phyloP scores from a whole-genome alignment of 2,329 filamentous ascomycete genomes.

The Aspergillus luchuensis region DNA sequence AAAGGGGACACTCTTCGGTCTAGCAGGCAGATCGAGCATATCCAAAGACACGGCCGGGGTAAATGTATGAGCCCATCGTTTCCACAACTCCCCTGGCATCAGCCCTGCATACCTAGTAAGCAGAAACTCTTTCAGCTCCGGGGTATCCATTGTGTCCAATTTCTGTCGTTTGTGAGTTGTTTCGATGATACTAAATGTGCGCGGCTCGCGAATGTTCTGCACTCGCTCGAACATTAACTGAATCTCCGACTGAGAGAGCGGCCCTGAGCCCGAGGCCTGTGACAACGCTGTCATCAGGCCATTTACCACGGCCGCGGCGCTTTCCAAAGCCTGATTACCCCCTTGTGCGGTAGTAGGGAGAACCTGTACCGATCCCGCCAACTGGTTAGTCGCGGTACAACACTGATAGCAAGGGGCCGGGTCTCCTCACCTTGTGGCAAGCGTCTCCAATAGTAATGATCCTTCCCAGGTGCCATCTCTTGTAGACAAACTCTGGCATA shows the following conservation, averaged over 20 bases:
- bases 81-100: background rate
- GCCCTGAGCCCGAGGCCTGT: background rate
- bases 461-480: conserved; percentile 28
- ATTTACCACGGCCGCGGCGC: conserved; percentile 30
- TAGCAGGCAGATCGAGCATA: background rate
- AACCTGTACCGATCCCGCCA: conserved; percentile 11
- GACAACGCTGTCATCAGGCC: background rate
- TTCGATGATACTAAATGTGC: background rate
- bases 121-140: conserved; percentile 11
- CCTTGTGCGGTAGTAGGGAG: conserved; percentile 31
- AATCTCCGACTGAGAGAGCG: background rate
- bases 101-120: conserved; percentile 26
- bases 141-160: conserved; percentile 15
- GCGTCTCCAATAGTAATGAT: conserved; percentile 36
- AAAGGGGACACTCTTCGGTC: background rate
- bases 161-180: conserved; percentile 2
- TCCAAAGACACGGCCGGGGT: background rate
- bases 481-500: conserved; percentile 25
- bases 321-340: conserved; percentile 38
- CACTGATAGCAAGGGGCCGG: background rate
- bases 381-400: background rate
- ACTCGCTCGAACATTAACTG: conserved; percentile 9
- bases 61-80: background rate
- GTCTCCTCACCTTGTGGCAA: conserved; percentile 30
- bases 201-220: conserved; percentile 5